Evolutionary conservation across 2,329 filamentous ascomycete genomes (phyloP).

Genomic region (Albifimbria verrucaria): DNA sequence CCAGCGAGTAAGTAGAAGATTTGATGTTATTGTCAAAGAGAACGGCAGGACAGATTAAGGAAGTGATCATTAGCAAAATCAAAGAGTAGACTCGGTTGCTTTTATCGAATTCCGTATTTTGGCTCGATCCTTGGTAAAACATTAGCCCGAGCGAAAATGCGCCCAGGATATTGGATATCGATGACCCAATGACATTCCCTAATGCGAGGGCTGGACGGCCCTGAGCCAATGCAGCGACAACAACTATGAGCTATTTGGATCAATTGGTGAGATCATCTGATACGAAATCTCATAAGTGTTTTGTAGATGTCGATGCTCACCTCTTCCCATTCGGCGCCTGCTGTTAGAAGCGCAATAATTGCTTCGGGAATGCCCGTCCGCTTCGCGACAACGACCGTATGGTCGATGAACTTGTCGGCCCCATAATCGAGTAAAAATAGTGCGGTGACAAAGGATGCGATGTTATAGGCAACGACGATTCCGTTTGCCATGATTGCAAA

Average conservation of each 20-base stretch:
- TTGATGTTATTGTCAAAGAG: constrained; percentile 5
- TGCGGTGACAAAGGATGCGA: constrained; percentile 37
- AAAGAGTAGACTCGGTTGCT: constrained; percentile 45
- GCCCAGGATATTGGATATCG: constrained; percentile 53
- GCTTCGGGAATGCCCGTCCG: constrained; percentile 42
- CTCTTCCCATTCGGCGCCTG: constrained; percentile 55
- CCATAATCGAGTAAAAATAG: constrained; percentile 49
- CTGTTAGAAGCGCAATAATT: constrained; percentile 48
- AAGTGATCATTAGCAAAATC: constrained; percentile 39
- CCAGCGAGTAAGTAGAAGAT: constrained; percentile 20
- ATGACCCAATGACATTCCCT: constrained; percentile 52
- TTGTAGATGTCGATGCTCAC: constrained; percentile 21
- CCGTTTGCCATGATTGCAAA: neutral
- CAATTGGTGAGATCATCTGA: neutral
- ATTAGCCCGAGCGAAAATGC: constrained; percentile 52
- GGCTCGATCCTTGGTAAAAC: constrained; percentile 25
- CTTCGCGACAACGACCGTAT: constrained; percentile 44
- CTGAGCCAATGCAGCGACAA: constrained; percentile 43
- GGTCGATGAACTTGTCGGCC: constrained; percentile 49
- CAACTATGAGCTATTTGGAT: constrained; percentile 38
- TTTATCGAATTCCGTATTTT: constrained; percentile 35
- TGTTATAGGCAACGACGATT: constrained; percentile 27
- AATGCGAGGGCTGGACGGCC: constrained; percentile 44
- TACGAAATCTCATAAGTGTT: no score
- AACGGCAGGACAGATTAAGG: constrained; percentile 29